Evolutionary conservation across 371 early-diverging fungal genomes (phyloP).

Genomic region (Mortierella polycephala): DNA sequence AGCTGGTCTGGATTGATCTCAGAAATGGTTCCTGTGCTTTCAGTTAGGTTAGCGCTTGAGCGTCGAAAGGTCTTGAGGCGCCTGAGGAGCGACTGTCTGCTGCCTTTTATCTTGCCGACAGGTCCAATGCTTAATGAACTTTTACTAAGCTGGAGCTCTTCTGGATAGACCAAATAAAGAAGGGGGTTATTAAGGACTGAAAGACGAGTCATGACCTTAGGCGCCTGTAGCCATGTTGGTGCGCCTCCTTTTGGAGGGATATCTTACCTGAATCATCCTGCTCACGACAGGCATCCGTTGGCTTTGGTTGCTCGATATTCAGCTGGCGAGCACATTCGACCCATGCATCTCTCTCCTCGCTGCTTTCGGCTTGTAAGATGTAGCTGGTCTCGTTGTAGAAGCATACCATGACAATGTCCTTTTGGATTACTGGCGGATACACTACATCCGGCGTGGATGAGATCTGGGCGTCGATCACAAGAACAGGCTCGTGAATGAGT

Average conservation of each 20-base stretch:
- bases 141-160: conserved; percentile 11
- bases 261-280: conserved; percentile 32
- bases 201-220: too few relatives aligned
- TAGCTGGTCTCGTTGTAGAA: conserved; percentile 48
- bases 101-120: conserved; percentile 4
- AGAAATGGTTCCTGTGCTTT: conserved; percentile 12
- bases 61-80: conserved; percentile 27
- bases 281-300: conserved; percentile 38
- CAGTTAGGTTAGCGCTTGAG: conserved; percentile 3
- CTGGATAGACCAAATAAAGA: not conserved
- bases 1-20: conserved; percentile 41
- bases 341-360: conserved; percentile 43
- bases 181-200: not conserved
- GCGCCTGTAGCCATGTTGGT: too few relatives aligned
- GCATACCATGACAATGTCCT: conserved; percentile 46
- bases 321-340: conserved; percentile 26
- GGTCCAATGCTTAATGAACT: not conserved
- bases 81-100: conserved; percentile 23
- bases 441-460: conserved; percentile 38
- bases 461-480: conserved; percentile 42
- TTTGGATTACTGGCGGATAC: conserved; percentile 25
- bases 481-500: conserved; percentile 39
- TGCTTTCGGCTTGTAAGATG: conserved; percentile 34
- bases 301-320: conserved; percentile 43
- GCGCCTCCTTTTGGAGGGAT: too few relatives aligned